Conservation (phyloP, 1,284 basidiomycete species). For the Trametes pubescens region DNA sequence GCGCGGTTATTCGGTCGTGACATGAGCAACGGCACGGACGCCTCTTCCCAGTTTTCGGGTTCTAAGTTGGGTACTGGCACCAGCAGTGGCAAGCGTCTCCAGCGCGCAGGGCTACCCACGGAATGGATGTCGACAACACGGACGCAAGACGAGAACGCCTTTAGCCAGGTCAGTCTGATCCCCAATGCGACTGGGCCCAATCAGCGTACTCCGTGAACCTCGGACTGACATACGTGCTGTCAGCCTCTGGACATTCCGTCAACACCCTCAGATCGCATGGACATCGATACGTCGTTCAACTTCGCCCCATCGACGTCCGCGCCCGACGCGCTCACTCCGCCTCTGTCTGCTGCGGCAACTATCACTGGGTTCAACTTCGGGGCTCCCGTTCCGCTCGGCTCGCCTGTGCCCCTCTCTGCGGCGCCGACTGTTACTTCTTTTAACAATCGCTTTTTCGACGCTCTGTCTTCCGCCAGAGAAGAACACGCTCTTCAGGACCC, state of each 20-base stretch:
- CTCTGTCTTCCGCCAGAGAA: constrained; percentile 52
- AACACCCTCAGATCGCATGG: constrained; percentile 69
- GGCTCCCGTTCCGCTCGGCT: constrained; percentile 31
- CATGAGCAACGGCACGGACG: constrained; percentile 59
- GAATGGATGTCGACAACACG: constrained; percentile 60
- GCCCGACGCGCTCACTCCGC: constrained; percentile 34
- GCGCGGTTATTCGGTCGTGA: constrained; percentile 76
- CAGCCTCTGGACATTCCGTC: constrained; percentile 39
- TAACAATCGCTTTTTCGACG: constrained; percentile 67
- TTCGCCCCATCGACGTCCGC: constrained; percentile 35
- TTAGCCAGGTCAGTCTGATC: constrained; percentile 43
- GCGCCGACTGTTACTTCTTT: constrained; percentile 62
- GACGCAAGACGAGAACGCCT: constrained; percentile 38
- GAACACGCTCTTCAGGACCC: constrained; percentile 25
- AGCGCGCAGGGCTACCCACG: constrained; percentile 65
- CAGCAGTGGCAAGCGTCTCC: constrained; percentile 57
- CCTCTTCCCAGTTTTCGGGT: constrained; percentile 39
- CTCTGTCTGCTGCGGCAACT: constrained; percentile 40
- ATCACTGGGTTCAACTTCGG: constrained; percentile 42
- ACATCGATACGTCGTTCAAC: constrained; percentile 65
- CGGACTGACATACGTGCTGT: constrained; percentile 31
- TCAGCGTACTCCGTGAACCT: not conserved
- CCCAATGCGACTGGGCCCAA: constrained; percentile 16
- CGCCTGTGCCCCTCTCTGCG: constrained; percentile 56
- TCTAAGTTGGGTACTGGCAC: constrained; percentile 50